Conservation (phyloP, 1,284 basidiomycete genomes). For the Mycena citricolor region DNA sequence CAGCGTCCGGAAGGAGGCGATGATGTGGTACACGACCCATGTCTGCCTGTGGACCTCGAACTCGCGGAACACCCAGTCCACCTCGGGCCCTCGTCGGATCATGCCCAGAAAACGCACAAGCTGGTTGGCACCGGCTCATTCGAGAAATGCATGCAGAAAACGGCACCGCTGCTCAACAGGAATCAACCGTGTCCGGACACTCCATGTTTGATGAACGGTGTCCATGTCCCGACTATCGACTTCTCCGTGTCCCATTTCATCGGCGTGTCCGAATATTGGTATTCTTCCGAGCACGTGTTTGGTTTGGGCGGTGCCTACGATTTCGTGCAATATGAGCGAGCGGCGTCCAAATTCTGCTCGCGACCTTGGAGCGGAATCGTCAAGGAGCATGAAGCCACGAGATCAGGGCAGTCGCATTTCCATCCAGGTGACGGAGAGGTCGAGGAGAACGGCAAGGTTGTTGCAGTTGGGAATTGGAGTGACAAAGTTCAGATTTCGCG, state of each 20-base stretch:
- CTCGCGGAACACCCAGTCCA: constrained; percentile 54
- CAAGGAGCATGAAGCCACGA: constrained; percentile 54
- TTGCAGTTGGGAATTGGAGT: constrained; percentile 68
- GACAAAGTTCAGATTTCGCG: constrained; percentile 78
- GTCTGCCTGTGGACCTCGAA: constrained; percentile 78
- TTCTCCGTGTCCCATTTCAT: constrained; percentile 93
- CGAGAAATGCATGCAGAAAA: constrained; percentile 74
- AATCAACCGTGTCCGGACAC: constrained; percentile 78
- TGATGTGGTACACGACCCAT: constrained; percentile 77
- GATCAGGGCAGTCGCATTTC: constrained; percentile 44
- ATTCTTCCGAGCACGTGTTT: constrained; percentile 95
- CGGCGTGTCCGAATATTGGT: constrained; percentile 99
- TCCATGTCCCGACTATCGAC: constrained; percentile 90
- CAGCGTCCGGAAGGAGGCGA: constrained; percentile 31
- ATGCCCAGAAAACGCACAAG: constrained; percentile 52
- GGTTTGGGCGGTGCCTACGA: constrained; percentile 94
- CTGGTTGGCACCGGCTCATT: constrained; percentile 93
- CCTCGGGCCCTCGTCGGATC: constrained; percentile 38
- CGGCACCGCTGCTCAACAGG: constrained; percentile 84
- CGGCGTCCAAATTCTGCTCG: constrained; percentile 84
- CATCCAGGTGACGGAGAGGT: constrained; percentile 63
- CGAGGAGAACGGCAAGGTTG: constrained; percentile 54
- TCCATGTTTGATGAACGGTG: constrained; percentile 97
- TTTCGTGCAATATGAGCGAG: constrained; percentile 93
- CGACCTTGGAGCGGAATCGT: constrained; percentile 81